Percentiles rank a stretch among this genome's conserved stretches.
These are phyloP conservation scores for Euclidium syriacum DNA, from an alignment of 345 rosid genomes.

Conservation along the genomic window DNA sequence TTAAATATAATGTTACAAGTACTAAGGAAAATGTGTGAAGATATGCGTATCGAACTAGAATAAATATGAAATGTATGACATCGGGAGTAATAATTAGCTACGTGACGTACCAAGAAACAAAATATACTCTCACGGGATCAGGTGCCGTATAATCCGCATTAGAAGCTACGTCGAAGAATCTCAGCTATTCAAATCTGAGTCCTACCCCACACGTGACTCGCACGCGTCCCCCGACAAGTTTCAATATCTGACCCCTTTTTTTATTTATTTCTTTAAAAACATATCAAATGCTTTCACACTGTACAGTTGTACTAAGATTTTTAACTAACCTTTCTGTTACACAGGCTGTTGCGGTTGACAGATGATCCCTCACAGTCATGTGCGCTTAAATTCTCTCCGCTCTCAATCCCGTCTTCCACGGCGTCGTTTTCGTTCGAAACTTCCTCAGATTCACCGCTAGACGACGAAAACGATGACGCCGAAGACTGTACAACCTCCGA, in stretches of 20 bases:
- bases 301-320: conserved; percentile 10
- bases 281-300: conserved; percentile 8
- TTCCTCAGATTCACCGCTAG: conserved; percentile 39
- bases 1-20: background rate
- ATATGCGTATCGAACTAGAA: conserved; percentile 17
- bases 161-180: conserved; percentile 33
- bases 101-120: conserved; percentile 7
- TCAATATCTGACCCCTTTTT: background rate
- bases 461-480: conserved; percentile 20
- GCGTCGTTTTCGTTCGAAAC: conserved; percentile 29
- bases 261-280: background rate
- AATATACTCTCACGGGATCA: conserved; percentile 26
- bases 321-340: conserved; percentile 41
- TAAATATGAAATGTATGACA: background rate
- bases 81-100: background rate
- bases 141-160: conserved; percentile 45
- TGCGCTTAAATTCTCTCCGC: conserved; percentile 34
- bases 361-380: conserved; percentile 44
- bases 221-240: conserved; percentile 29
- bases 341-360: conserved; percentile 31
- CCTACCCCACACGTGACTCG: conserved; percentile 37
- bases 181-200: conserved; percentile 16
- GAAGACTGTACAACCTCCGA: conserved; percentile 32
- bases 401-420: conserved; percentile 28
- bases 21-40: conserved; percentile 6